Conservation (phyloP, 1,139 yeast genomes). For the Saccharomyces pastorianus region DNA sequence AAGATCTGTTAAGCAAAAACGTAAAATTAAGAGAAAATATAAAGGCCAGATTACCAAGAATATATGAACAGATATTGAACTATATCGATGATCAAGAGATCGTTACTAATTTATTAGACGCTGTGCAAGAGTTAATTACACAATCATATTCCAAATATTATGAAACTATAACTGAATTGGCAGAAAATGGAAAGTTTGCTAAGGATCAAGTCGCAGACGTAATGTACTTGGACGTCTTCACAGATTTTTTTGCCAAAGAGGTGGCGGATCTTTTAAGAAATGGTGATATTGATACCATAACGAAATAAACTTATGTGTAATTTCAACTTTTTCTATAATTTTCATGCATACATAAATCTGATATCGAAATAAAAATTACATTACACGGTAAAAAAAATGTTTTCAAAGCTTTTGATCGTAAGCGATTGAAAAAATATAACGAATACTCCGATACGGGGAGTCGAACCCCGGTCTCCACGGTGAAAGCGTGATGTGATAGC, state of each 20-base stretch:
- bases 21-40: slow-evolving; percentile 41
- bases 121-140: slow-evolving; percentile 49
- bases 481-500: slow-evolving; percentile 28
- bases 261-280: neutral
- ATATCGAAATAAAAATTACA: neutral
- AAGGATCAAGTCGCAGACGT: slow-evolving; percentile 17
- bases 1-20: slow-evolving; percentile 13
- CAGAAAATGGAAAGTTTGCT: slow-evolving; percentile 25
- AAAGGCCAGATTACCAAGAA: slow-evolving; percentile 46
- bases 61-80: slow-evolving; percentile 42
- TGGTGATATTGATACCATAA: neutral
- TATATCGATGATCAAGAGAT: slow-evolving; percentile 42
- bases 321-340: neutral
- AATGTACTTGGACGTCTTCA: slow-evolving; percentile 23
- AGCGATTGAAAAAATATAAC: neutral
- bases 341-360: neutral
- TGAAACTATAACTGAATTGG: slow-evolving; percentile 23
- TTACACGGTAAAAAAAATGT: neutral
- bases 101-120: slow-evolving; percentile 45
- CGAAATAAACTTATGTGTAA: neutral
- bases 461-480: slow-evolving; percentile 30
- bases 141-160: slow-evolving; percentile 43
- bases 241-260: slow-evolving; percentile 10
- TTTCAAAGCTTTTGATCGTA: neutral
- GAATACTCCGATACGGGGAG: slow-evolving; percentile 22